Evolutionary conservation across 495 filamentous ascomycete genomes (phyloP).

Genomic region (Poronia punctata): DNA sequence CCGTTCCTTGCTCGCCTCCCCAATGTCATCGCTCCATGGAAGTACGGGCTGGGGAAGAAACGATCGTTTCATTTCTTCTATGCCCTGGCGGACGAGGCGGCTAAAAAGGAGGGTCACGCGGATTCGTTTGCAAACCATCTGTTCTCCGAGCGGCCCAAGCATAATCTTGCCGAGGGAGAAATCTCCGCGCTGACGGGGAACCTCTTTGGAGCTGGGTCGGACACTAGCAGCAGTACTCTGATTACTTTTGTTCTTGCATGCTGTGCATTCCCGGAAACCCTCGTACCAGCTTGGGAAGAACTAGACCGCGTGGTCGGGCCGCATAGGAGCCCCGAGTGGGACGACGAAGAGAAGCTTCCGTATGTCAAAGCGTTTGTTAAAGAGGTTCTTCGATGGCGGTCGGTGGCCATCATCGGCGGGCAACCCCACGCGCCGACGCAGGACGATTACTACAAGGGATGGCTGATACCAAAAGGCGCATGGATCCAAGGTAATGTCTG

Average conservation of each 20-base stretch:
- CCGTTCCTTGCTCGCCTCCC: constrained; percentile 50
- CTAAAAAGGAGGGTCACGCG: constrained; percentile 31
- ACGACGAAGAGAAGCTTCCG: constrained; percentile 50
- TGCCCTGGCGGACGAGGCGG: constrained; percentile 50
- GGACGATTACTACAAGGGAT: constrained; percentile 52
- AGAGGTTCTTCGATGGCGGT: constrained; percentile 58
- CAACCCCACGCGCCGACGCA: constrained; percentile 56
- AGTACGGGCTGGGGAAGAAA: constrained; percentile 47
- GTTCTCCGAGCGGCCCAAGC: constrained; percentile 41
- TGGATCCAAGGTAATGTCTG: constrained; percentile 58
- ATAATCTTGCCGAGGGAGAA: constrained; percentile 46
- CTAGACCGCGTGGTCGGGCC: constrained; percentile 52
- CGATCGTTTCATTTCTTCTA: constrained; percentile 48
- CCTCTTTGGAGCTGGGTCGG: constrained; percentile 59
- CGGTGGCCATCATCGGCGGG: constrained; percentile 56
- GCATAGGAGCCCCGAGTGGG: constrained; percentile 47
- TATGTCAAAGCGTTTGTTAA: constrained; percentile 56
- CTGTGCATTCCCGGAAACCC: constrained; percentile 45
- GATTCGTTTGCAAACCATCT: constrained; percentile 28
- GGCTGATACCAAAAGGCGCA: constrained; percentile 45
- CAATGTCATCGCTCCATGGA: constrained; percentile 52
- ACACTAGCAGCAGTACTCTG: constrained; percentile 59
- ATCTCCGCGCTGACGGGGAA: constrained; percentile 54
- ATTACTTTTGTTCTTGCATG: constrained; percentile 58
- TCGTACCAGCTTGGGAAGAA: constrained; percentile 44